Evolutionary conservation across 1,139 yeast species (phyloP), one percentile per base, ranked within the genome.

Genomic region (Pichia sp.): DNA sequence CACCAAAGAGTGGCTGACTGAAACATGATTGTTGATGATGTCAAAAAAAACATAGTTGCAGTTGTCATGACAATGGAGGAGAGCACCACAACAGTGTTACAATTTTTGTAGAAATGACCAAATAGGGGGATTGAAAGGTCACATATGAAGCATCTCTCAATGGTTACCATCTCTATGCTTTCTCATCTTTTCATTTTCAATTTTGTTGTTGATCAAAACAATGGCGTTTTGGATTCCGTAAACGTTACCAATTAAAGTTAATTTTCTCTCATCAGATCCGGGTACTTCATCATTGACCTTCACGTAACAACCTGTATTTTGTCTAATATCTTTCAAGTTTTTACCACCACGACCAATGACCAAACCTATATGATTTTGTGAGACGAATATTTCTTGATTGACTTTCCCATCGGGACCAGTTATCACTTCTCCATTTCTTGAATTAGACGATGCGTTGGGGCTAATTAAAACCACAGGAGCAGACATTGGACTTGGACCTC

Each of bases 291-390:
- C 86, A 46, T 73, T 80, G 36, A 86, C 79, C 48, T 77, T 74
- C 19, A 86, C 85, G 39, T 80, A 77, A 27, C 86, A 72, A 33
- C 94, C 91, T 30, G 91, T 77, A 33, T 75, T 67, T 45, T 78
- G 81, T 47, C 94, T 72, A 32, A 86, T 79, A 44, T 82, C 86
- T 52, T 79, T 83, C 41, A 86, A 81, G 51, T 79, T 83, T 51
- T 78, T 75, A 19, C 96, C 96, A 27, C 86, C 86, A 59, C 79
- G 83, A 7, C 96, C 96, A 46, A 86, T 86, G 16, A 86, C 81
- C 26, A 85, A 75, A 1, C 96, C 96, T 33, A 85, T 88, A 57
- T 69, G 79, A 31, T 73, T 72, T 52, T 82, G 81, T 26, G 94
- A 88, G 30, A 86, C 86, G 48, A 63, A 78, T 3, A 85, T 64